Evolutionary conservation across 805 yeast genomes (phyloP).

Genomic region (Saturnispora quitensis): DNA sequence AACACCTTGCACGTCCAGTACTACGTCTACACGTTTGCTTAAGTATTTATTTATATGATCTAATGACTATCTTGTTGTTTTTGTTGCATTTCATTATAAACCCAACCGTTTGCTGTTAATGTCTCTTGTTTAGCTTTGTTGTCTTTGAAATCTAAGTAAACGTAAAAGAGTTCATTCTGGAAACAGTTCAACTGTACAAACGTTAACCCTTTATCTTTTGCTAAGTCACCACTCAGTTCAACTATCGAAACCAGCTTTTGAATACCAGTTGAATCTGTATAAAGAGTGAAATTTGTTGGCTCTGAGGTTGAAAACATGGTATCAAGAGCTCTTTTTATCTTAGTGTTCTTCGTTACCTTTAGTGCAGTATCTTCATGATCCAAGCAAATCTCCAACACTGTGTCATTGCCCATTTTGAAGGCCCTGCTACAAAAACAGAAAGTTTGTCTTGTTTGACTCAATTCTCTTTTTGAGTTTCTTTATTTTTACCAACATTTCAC

Average conservation of each 20-base stretch:
- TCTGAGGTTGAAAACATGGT: not conserved
- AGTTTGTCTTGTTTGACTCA: not conserved
- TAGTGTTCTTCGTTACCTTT: not conserved
- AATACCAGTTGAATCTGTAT: not conserved
- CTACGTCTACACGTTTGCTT: constrained; percentile 8
- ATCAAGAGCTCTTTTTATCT: constrained; percentile 1
- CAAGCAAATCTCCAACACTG: not conserved
- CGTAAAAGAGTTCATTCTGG: not conserved
- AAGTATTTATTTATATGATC: not conserved
- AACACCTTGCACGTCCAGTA: constrained; percentile 41
- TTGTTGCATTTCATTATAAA: not conserved
- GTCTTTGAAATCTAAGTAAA: not conserved
- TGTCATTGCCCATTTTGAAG: not conserved
- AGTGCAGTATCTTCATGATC: not conserved
- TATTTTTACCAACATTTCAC: not conserved
- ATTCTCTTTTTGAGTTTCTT: not conserved
- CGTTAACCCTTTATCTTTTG: not conserved
- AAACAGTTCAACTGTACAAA: constrained; percentile 1
- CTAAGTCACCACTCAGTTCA: not conserved
- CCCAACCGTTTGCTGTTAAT: constrained; percentile 1
- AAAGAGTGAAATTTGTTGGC: not conserved
- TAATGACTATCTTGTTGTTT: not conserved
- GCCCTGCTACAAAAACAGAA: not conserved
- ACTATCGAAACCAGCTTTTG: constrained; percentile 7
- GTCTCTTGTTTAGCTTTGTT: not conserved